Conservation (phyloP, 2,329 filamentous ascomycete genomes). For the Aspergillus thermomutatus region DNA sequence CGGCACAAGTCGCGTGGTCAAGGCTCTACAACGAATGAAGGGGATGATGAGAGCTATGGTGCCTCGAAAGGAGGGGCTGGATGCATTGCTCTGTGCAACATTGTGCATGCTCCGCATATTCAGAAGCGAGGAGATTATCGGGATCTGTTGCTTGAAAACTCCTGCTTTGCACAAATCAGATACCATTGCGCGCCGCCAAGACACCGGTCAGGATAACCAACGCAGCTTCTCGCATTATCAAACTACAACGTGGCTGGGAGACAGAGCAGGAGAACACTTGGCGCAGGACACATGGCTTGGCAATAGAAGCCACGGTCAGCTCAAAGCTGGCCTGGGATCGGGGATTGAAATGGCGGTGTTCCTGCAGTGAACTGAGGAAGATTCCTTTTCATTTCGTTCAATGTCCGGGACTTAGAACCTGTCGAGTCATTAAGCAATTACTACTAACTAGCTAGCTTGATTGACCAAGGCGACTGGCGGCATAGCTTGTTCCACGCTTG, state of each 20-base stretch:
- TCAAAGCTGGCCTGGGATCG: conserved; percentile 5
- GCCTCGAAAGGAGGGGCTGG: not conserved
- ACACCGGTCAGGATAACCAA: conserved; percentile 8
- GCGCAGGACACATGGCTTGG: conserved; percentile 11
- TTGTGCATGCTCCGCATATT: not conserved
- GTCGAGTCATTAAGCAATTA: not conserved
- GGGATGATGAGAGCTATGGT: not conserved
- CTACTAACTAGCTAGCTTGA: not conserved
- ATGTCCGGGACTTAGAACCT: not conserved
- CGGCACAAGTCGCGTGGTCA: not conserved
- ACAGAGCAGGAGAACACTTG: conserved; percentile 12
- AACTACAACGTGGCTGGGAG: conserved; percentile 20
- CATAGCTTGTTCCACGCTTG: not conserved
- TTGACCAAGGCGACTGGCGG: not conserved
- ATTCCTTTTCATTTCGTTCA: not conserved
- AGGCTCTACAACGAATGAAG: not conserved
- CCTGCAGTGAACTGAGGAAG: conserved; percentile 14
- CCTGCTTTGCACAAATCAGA: not conserved
- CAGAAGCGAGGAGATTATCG: not conserved
- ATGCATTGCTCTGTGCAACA: not conserved
- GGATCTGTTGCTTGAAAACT: not conserved
- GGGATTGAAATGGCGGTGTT: conserved; percentile 18
- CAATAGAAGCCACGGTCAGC: conserved; percentile 11
- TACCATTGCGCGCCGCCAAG: conserved; percentile 6
- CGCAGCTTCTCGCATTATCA: conserved; percentile 5